Percentiles rank a stretch among this genome's conserved stretches.
phyloP scores from a whole-genome alignment of 2,329 filamentous ascomycete genomes.

The Capronia americana region DNA sequence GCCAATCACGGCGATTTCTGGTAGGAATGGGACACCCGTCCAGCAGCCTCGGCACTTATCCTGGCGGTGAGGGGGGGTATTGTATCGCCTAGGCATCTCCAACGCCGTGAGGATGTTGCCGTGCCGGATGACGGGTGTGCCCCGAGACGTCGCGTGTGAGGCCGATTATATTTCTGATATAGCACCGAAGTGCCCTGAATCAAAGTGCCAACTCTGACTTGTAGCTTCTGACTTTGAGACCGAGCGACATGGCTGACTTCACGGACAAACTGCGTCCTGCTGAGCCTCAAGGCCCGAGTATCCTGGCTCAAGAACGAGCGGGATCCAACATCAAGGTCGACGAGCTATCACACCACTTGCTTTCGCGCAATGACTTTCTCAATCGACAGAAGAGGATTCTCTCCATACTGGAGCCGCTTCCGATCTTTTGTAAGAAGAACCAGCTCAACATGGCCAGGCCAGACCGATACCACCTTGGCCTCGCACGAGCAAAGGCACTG shows the following conservation, averaged over 20 bases:
- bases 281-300: constrained; percentile 53
- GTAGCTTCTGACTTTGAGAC: neutral
- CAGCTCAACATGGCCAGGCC: constrained; percentile 59
- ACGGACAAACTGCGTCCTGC: constrained; percentile 56
- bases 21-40: neutral
- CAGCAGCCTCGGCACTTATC: constrained; percentile 23
- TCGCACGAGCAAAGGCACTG: constrained; percentile 59
- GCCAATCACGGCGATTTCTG: constrained; percentile 27
- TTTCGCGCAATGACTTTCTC: constrained; percentile 57
- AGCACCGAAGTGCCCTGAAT: neutral
- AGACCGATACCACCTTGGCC: constrained; percentile 59
- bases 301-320: constrained; percentile 54
- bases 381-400: constrained; percentile 56
- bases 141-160: neutral
- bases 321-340: constrained; percentile 53
- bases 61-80: constrained; percentile 9
- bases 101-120: neutral
- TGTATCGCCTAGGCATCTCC: constrained; percentile 1
- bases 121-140: neutral
- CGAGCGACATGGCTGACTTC: constrained; percentile 51
- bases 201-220: neutral
- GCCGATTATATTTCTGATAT: neutral
- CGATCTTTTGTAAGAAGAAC: constrained; percentile 58
- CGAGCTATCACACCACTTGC: constrained; percentile 55
- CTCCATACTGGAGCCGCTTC: constrained; percentile 53